Percentiles rank a stretch among this genome's conserved stretches.
Evolutionary conservation across 1,284 basidiomycete genomes (phyloP).

Genomic region (Leccinum angustisporum): DNA sequence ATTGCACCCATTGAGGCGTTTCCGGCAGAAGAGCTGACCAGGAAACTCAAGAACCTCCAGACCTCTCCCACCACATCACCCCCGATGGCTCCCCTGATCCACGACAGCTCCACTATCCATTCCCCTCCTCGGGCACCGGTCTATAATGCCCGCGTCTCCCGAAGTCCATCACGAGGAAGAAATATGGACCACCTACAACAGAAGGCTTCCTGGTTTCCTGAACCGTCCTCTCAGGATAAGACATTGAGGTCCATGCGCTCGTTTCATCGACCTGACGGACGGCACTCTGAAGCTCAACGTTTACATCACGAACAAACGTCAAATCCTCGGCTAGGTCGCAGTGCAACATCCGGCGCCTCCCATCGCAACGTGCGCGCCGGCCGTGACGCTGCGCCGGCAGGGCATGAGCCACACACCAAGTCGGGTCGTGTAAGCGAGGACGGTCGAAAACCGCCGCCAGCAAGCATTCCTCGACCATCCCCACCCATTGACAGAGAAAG

Average conservation of each 20-base stretch:
- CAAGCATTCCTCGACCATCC: slow-evolving; percentile 23
- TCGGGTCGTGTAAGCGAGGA: slow-evolving; percentile 31
- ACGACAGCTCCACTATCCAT: slow-evolving; percentile 10
- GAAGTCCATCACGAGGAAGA: slow-evolving; percentile 25
- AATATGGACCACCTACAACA: slow-evolving; percentile 25
- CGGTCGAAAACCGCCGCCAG: slow-evolving; percentile 21
- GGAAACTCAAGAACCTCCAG: slow-evolving; percentile 56
- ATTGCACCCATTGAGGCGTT: slow-evolving; percentile 38
- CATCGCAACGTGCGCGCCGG: slow-evolving; percentile 18
- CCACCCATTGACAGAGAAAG: slow-evolving; percentile 25
- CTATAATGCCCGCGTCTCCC: slow-evolving; percentile 17
- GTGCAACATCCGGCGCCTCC: slow-evolving; percentile 21
- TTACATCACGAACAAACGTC: slow-evolving; percentile 33
- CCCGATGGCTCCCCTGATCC: slow-evolving; percentile 4
- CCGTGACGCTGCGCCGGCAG: slow-evolving; percentile 15
- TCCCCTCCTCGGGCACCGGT: slow-evolving; percentile 12
- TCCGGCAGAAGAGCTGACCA: slow-evolving; percentile 57
- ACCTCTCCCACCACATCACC: slow-evolving; percentile 22
- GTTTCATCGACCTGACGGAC: slow-evolving; percentile 49
- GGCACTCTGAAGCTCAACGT: slow-evolving; percentile 31
- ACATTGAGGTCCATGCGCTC: slow-evolving; percentile 54
- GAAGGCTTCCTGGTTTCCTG: slow-evolving; percentile 21
- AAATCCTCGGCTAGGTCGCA: slow-evolving; percentile 36
- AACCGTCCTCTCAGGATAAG: slow-evolving; percentile 30
- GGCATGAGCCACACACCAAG: slow-evolving; percentile 22